Conservation (phyloP, 371 early-diverging fungal genomes). For the Actinomucor elegans region DNA sequence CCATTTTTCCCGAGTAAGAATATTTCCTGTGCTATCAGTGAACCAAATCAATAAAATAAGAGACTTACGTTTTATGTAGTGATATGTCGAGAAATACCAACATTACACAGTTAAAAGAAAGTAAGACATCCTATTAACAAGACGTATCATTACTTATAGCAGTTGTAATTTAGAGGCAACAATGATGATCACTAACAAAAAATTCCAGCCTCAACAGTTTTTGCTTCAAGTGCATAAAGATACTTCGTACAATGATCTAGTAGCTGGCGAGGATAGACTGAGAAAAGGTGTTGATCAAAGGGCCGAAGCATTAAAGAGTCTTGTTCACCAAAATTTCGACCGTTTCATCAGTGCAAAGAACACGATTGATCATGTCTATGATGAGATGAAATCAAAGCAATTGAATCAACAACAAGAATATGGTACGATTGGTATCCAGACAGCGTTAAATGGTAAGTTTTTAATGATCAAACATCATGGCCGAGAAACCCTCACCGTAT, state of each 20-base stretch:
- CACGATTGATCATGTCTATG: slow-evolving; percentile 92
- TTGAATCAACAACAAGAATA: slow-evolving; percentile 77
- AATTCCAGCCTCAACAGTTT: slow-evolving; percentile 80
- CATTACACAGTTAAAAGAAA: slow-evolving; percentile 44
- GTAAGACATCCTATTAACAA: slow-evolving; percentile 30
- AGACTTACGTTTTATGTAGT: slow-evolving; percentile 19
- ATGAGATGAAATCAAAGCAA: slow-evolving; percentile 85
- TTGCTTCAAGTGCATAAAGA: slow-evolving; percentile 81
- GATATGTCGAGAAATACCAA: slow-evolving; percentile 34
- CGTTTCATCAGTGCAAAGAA: slow-evolving; percentile 94
- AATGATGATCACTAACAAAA: slow-evolving; percentile 58
- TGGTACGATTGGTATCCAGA: slow-evolving; percentile 62
- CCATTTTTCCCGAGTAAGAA: slow-evolving; percentile 48
- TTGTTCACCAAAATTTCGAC: slow-evolving; percentile 95
- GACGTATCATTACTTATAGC: not conserved
- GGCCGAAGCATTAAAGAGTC: slow-evolving; percentile 80
- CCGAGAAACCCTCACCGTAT: not conserved
- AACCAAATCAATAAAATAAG: not conserved
- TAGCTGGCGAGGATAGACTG: slow-evolving; percentile 71
- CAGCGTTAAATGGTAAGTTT: slow-evolving; percentile 33
- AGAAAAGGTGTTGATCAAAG: slow-evolving; percentile 76
- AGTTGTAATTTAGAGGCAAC: slow-evolving; percentile 44
- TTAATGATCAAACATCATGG: not conserved
- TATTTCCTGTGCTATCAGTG: too few relatives aligned
- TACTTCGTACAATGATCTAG: slow-evolving; percentile 81